Conservation (phyloP, 1,284 basidiomycete species). For the Agaricales sp. region DNA sequence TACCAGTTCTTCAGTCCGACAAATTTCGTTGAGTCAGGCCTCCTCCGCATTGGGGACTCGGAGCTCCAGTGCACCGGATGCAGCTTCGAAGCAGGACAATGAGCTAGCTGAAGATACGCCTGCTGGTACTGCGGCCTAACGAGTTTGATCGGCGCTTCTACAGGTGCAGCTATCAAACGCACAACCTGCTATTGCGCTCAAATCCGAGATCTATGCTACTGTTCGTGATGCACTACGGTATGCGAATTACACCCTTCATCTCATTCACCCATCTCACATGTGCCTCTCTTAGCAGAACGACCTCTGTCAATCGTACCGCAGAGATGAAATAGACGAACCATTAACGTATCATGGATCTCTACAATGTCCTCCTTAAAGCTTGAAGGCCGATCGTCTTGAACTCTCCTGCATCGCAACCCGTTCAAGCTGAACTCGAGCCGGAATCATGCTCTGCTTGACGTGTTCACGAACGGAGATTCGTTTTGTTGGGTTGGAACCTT, state of each 20-base stretch:
- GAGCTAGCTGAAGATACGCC: background rate
- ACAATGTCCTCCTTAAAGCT: slow-evolving; percentile 48
- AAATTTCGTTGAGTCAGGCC: background rate
- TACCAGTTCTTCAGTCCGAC: slow-evolving; percentile 1
- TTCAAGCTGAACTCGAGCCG: slow-evolving; percentile 41
- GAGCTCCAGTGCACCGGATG: too few relatives aligned
- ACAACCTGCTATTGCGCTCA: slow-evolving; percentile 6
- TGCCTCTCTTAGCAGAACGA: slow-evolving; percentile 23
- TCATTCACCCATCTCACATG: slow-evolving; percentile 1
- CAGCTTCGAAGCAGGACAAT: too few relatives aligned
- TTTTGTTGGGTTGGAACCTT: slow-evolving; percentile 37
- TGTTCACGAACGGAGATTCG: slow-evolving; percentile 32
- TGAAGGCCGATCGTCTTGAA: slow-evolving; percentile 45
- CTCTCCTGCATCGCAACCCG: slow-evolving; percentile 46
- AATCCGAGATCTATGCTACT: slow-evolving; percentile 12
- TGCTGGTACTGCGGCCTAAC: background rate
- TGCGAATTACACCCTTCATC: slow-evolving; percentile 2
- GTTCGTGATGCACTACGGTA: slow-evolving; percentile 13
- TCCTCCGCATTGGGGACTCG: too few relatives aligned
- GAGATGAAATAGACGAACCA: slow-evolving; percentile 70
- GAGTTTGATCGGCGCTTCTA: background rate
- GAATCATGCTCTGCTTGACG: slow-evolving; percentile 40
- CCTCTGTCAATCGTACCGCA: slow-evolving; percentile 47
- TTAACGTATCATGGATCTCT: slow-evolving; percentile 34
- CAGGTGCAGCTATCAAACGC: background rate